Evolutionary conservation across 2,329 filamentous ascomycete genomes (phyloP).

Genomic region (Leptographium flavum): DNA sequence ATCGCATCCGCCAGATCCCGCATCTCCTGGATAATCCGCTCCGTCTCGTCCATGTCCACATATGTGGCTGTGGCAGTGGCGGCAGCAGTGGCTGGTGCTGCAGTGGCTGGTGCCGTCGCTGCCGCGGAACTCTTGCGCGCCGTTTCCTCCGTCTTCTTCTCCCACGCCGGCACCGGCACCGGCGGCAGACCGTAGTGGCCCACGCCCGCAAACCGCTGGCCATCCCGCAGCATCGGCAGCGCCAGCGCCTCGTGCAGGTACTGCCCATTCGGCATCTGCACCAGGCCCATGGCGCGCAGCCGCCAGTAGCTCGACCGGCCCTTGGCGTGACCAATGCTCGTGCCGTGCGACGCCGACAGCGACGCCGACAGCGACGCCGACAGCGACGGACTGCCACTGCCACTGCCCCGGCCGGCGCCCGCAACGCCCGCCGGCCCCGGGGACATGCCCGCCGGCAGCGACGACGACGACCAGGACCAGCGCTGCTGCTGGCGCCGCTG

Average conservation of each 20-base stretch:
- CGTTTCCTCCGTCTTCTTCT: not conserved
- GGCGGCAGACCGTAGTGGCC: conserved; percentile 22
- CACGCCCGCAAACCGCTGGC: conserved; percentile 23
- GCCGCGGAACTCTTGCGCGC: not conserved
- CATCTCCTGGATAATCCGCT: conserved; percentile 27
- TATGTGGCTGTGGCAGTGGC: conserved; percentile 3
- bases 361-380: not conserved
- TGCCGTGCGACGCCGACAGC: not conserved
- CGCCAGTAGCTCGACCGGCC: conserved; percentile 20
- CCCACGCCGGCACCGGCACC: not conserved
- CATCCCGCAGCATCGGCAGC: conserved; percentile 24
- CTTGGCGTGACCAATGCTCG: not conserved
- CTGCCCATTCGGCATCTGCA: conserved; percentile 14
- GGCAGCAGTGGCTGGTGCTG: not conserved
- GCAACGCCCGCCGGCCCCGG: too few relatives aligned
- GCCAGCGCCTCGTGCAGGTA: conserved; percentile 31
- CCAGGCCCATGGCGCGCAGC: conserved; percentile 30
- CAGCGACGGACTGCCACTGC: not conserved
- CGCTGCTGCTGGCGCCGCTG: not conserved
- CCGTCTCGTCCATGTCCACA: conserved; percentile 8
- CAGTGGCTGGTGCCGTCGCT: not conserved
- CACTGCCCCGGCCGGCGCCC: not conserved
- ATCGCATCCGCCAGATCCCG: conserved; percentile 27
- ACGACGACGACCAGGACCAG: conserved; percentile 1
- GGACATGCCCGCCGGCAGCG: not conserved